Conservation (phyloP, 805 yeast genomes). For the Nakazawaea ishiwadae region DNA sequence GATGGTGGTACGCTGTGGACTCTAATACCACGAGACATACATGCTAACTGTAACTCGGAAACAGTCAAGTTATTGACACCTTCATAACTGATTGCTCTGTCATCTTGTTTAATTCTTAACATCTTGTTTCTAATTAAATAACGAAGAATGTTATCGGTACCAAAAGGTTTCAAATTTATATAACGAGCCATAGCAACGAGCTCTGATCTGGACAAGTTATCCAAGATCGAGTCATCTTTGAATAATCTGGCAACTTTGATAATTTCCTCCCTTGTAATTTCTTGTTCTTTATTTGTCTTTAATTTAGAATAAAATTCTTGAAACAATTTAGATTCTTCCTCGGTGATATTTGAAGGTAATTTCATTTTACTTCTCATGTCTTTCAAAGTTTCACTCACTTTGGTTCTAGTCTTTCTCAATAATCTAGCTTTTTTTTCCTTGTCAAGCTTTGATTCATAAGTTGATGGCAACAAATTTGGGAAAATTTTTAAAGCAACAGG, state of each 20-base stretch:
- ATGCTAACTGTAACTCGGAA: conserved; percentile 83
- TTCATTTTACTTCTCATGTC: conserved; percentile 44
- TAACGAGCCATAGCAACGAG: conserved; percentile 89
- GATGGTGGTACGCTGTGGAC: conserved; percentile 75
- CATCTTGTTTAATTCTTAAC: conserved; percentile 86
- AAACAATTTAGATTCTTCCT: conserved; percentile 42
- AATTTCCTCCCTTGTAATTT: conserved; percentile 60
- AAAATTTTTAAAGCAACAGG: conserved; percentile 86
- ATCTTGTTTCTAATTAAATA: conserved; percentile 88
- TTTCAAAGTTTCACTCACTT: conserved; percentile 51
- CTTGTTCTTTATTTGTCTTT: conserved; percentile 60
- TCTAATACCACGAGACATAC: conserved; percentile 90
- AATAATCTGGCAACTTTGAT: conserved; percentile 81
- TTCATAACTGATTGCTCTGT: conserved; percentile 84
- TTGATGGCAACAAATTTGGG: conserved; percentile 91
- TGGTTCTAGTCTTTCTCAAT: conserved; percentile 54
- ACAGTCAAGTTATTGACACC: conserved; percentile 79
- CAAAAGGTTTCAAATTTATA: conserved; percentile 86
- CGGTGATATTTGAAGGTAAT: conserved; percentile 42
- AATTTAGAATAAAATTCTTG: conserved; percentile 46
- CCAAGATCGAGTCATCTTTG: conserved; percentile 89
- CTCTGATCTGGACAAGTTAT: conserved; percentile 87
- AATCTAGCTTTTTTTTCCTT: conserved; percentile 49
- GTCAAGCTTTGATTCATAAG: conserved; percentile 65
- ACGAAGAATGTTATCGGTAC: conserved; percentile 83